Evolutionary conservation across 768 basidiomycete species (phyloP), one percentile per base, ranked within the genome.

Genomic region (Pleurotus djamor): DNA sequence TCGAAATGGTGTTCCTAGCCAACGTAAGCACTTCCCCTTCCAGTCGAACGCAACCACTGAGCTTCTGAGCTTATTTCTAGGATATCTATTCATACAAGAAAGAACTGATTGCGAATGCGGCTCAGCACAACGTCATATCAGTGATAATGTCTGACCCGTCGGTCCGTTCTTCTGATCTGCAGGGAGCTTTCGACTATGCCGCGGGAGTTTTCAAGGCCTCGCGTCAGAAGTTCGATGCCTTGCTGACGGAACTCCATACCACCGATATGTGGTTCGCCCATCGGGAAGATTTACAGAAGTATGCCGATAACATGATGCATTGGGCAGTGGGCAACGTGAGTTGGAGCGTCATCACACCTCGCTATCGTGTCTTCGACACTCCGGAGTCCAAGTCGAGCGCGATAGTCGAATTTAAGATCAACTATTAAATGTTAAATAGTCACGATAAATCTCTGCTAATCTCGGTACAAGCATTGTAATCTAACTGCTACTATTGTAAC

Each of bases 41-140:
- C 32, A 47, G 10, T 56, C 16, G 34, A 8, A 43, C 6, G 4
- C 16, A 2, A n/a, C 35, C 13, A 33, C 9, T 16, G 4, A 33
- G n/a, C 4, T 49, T 44, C n/a, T 16, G 34, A n/a, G 10, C 21
- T 21, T 28, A n/a, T 5, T 38, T 14, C n/a, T 10, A 62, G 57
- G 62, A 65, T 48, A 59, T 65, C 51, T 55, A 35, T 48, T 61
- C 60, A 5, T 65, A 59, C 36, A 65, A 61, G 43, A 63, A 63
- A 33, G 62, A 65, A 43, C 51, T 48, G 13, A 48, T 63, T 5
- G 52, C n/a, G 9, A 41, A 61, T 38, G 59, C 58, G 36, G 59
- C 48, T 33, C 52, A 59, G 17, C 52, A 64, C 56, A 63, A 64
- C 52, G 28, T 44, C 17, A 52, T 65, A 48, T 59, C 60, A 12